Base-by-base conservation (phyloP, 352 stramenopile genomes). In the Phytophthora pseudosyringae region DNA sequence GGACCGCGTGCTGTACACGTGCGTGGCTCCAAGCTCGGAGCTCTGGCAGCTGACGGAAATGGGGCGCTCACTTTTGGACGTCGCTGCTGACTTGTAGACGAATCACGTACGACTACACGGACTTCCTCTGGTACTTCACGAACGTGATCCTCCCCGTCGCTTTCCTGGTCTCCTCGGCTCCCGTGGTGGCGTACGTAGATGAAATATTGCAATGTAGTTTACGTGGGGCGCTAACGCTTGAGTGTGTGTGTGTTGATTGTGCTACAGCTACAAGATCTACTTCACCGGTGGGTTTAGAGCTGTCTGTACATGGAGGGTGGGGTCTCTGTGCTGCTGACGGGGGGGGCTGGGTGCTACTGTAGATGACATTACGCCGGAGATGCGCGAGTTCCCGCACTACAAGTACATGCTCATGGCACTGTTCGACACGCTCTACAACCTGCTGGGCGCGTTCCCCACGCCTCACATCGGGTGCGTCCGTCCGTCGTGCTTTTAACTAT, bases 71-170 rank as follows among this genome's bases (percentile, higher is more conserved):
- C 9, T 43, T 15, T 18, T 64, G 5, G 8, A 47, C 5, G 40
- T 33, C 32, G 13, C 28, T 18, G 18, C 38, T 60, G 9, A 54
- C n/a, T 18, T 68, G 67, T 72, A 93, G 86, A 29, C 87, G 87
- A 55, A 91, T 95, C 61, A 93, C 87, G 59, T 95, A 93, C 61
- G 85, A 93, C 58, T 95, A 95, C 71, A 88, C 77, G n/a, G 73
- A 78, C 18, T 95, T 93, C 64, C 80, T 95, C 10, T 96, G 86
- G 86, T 96, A 95, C 67, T 95, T 95, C 33, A 83, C 81, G 31
- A 93, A 94, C 61, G 73, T 94, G 35, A 89, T 96, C 64, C 76
- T 91, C 28, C 82, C 83, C 39, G 69, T 95, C 33, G 78, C 81
- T 12, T 96, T 94, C 59, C 49, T 93, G 1, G 64, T 89, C 28